Conservation (phyloP, 257 asterid genomes). For the Marsdenia floribunda region DNA sequence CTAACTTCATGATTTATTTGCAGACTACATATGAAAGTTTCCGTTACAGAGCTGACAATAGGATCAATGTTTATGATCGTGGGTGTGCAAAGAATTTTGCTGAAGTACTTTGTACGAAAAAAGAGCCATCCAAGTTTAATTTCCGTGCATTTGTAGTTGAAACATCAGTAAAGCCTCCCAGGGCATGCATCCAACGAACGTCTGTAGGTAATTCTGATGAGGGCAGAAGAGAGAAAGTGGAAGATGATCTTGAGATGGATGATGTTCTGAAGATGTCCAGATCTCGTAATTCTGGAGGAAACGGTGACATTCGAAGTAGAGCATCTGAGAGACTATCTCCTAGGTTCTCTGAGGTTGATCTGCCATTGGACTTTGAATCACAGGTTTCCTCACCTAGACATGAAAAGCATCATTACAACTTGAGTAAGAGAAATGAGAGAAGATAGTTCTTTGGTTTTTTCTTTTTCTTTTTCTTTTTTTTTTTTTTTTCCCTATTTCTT, state of each 20-base stretch:
- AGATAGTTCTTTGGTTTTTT: not conserved
- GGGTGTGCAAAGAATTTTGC: conserved; percentile 30
- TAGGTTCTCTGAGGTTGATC: not conserved
- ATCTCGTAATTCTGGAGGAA: conserved; percentile 26
- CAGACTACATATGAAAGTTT: conserved; percentile 74
- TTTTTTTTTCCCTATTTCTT: not conserved
- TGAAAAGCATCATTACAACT: conserved; percentile 16
- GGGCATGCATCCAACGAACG: conserved; percentile 13
- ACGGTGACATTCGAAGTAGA: conserved; percentile 20
- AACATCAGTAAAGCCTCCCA: conserved; percentile 18
- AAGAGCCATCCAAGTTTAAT: conserved; percentile 26
- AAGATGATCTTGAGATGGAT: conserved; percentile 41
- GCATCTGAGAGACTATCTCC: conserved; percentile 3
- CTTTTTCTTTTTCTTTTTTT: too few species aligned
- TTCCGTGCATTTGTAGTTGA: conserved; percentile 28
- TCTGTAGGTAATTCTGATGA: conserved; percentile 9
- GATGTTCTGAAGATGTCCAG: conserved; percentile 40
- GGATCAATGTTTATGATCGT: conserved; percentile 32
- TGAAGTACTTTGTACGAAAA: conserved; percentile 37
- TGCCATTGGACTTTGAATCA: not conserved
- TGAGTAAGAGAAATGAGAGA: conserved; percentile 52
- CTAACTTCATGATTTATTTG: not conserved
- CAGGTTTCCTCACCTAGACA: conserved; percentile 1
- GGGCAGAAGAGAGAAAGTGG: conserved; percentile 34
- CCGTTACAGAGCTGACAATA: conserved; percentile 31